Conservation (phyloP, 176 grass and related monocot genomes). For the Bonia amplexicaulis region DNA sequence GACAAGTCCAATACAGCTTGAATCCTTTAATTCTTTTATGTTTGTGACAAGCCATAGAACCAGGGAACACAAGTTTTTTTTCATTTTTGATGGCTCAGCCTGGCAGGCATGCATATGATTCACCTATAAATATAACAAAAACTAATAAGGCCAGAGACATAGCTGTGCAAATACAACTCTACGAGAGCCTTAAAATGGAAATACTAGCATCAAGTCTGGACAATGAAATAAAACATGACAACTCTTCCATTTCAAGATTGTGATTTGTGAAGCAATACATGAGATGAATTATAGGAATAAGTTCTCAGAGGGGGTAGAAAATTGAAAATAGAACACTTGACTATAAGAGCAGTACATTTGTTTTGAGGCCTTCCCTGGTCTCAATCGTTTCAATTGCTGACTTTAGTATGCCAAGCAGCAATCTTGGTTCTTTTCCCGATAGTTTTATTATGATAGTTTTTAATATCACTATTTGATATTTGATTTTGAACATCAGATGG, state of each 20-base stretch:
- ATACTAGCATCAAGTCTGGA: background rate
- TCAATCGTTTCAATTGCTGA: conserved; percentile 71
- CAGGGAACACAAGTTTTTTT: conserved; percentile 44
- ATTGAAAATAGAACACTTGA: background rate
- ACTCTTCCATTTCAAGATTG: background rate
- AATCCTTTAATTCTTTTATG: conserved; percentile 57
- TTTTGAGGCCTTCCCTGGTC: conserved; percentile 28
- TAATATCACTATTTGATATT: conserved; percentile 50
- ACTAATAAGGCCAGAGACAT: background rate
- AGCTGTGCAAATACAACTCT: conserved; percentile 7
- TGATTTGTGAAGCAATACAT: conserved; percentile 12
- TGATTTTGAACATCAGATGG: conserved; percentile 13
- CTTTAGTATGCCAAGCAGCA: conserved; percentile 69
- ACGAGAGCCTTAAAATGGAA: background rate
- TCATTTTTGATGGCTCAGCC: conserved; percentile 21
- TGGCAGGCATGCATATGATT: conserved; percentile 21
- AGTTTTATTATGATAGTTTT: conserved; percentile 51
- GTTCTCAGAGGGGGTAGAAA: background rate
- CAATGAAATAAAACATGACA: background rate
- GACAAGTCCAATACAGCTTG: conserved; percentile 38
- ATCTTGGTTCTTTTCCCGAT: conserved; percentile 70
- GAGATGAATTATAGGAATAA: background rate
- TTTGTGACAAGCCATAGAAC: conserved; percentile 60
- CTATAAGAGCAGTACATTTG: conserved; percentile 32
- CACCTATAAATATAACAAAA: conserved; percentile 46